Evolutionary conservation across 352 stramenopile genomes (phyloP).

Genomic region (Phytophthora podocarpi): DNA sequence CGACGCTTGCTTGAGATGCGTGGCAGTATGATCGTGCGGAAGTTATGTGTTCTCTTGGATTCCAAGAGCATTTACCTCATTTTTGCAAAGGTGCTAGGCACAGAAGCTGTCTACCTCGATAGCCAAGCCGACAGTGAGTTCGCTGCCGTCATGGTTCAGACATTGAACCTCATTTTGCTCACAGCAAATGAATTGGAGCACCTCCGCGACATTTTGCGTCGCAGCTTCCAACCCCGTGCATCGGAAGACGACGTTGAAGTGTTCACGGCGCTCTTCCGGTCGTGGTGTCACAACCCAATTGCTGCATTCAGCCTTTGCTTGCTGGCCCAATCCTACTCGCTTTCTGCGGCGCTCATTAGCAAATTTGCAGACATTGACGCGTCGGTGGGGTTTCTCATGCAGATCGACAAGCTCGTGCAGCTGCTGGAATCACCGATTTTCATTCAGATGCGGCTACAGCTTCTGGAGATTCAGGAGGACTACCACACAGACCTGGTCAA

Average conservation of each 20-base stretch:
- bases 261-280: slow-evolving; percentile 85
- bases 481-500: slow-evolving; percentile 97
- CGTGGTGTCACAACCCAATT: slow-evolving; percentile 98
- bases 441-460: slow-evolving; percentile 97
- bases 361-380: slow-evolving; percentile 98
- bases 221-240: slow-evolving; percentile 74
- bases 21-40: slow-evolving; percentile 98
- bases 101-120: slow-evolving; percentile 47
- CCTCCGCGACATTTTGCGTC: slow-evolving; percentile 76
- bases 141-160: slow-evolving; percentile 99
- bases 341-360: slow-evolving; percentile 95
- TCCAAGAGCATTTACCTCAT: slow-evolving; percentile 98
- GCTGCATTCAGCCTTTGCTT: slow-evolving; percentile 98
- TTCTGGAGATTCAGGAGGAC: slow-evolving; percentile 96
- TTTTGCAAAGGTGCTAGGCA: slow-evolving; percentile 95
- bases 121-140: slow-evolving; percentile 92
- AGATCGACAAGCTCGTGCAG: slow-evolving; percentile 99
- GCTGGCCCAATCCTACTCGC: slow-evolving; percentile 97
- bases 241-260: slow-evolving; percentile 81
- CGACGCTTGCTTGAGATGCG: slow-evolving; percentile 91
- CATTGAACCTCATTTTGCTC: slow-evolving; percentile 98
- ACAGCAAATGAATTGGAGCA: slow-evolving; percentile 97
- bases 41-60: slow-evolving; percentile 97
- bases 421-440: slow-evolving; percentile 99
- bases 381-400: slow-evolving; percentile 98